Evolutionary conservation across 805 yeast species (phyloP).

Genomic region (Metschnikowia rubicola): DNA sequence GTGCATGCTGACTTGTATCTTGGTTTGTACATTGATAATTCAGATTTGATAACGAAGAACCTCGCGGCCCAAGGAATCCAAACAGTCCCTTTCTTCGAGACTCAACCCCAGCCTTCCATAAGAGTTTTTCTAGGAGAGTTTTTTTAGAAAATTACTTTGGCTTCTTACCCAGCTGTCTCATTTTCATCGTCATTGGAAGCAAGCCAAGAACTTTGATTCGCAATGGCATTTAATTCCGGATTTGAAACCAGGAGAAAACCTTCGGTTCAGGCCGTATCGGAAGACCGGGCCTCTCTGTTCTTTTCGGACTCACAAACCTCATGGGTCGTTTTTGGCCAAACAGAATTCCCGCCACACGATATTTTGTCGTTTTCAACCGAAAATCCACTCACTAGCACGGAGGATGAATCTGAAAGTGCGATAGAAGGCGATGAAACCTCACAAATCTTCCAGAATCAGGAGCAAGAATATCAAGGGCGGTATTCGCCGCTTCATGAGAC

Average conservation of each 20-base stretch:
- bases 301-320: slow-evolving; percentile 19
- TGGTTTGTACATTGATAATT: no score
- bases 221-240: slow-evolving; percentile 17
- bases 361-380: slow-evolving; percentile 18
- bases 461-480: background rate
- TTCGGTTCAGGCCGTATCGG: slow-evolving; percentile 9
- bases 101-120: no score
- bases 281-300: slow-evolving; percentile 13
- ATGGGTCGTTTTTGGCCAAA: slow-evolving; percentile 20
- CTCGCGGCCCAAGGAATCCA: no score
- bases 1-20: no score
- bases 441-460: no score
- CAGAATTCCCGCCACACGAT: slow-evolving; percentile 13
- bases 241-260: slow-evolving; percentile 12
- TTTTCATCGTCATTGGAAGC: no score
- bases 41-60: no score
- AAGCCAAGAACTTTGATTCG: background rate
- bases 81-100: no score
- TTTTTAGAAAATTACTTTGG: no score
- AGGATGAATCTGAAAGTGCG: slow-evolving; percentile 7
- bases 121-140: no score
- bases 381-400: slow-evolving; percentile 13
- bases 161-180: no score
- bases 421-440: background rate
- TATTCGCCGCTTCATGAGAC: background rate